A percentile compares a stretch with the other conserved stretches of the same genome.
phyloP scores from a whole-genome alignment of 257 asterid genomes.

The Lantana camara region DNA sequence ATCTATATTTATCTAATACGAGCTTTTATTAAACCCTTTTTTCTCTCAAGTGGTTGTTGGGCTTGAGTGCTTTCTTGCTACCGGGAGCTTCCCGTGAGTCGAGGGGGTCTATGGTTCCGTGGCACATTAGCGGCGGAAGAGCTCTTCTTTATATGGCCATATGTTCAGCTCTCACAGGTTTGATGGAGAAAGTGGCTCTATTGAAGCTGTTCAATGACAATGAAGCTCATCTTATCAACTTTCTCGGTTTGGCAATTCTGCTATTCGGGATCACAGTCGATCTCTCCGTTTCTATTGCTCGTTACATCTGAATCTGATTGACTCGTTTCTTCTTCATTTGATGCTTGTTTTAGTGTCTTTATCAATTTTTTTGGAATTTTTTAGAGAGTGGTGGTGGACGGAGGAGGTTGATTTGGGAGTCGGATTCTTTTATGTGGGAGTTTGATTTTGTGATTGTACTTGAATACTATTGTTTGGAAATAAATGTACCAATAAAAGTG shows the following conservation, averaged over 20 bases:
- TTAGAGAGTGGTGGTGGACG: neutral
- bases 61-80: conserved; percentile 44
- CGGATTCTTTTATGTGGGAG: neutral
- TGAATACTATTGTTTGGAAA: conserved; percentile 4
- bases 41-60: conserved; percentile 59
- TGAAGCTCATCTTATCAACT: conserved; percentile 56
- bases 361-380: neutral
- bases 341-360: neutral
- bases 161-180: conserved; percentile 66
- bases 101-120: conserved; percentile 41
- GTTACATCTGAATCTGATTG: conserved; percentile 27
- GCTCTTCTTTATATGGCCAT: conserved; percentile 69
- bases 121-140: conserved; percentile 65
- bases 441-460: conserved; percentile 10
- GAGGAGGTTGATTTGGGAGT: neutral
- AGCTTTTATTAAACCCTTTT: neutral
- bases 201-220: conserved; percentile 31
- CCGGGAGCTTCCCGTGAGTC: conserved; percentile 39
- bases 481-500: neutral
- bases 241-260: conserved; percentile 63
- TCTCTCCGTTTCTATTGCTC: conserved; percentile 61
- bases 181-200: conserved; percentile 61
- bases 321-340: neutral
- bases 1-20: neutral
- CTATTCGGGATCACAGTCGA: conserved; percentile 71